Evolutionary conservation across 352 stramenopile species (phyloP).

Genomic region (Albugo candida): DNA sequence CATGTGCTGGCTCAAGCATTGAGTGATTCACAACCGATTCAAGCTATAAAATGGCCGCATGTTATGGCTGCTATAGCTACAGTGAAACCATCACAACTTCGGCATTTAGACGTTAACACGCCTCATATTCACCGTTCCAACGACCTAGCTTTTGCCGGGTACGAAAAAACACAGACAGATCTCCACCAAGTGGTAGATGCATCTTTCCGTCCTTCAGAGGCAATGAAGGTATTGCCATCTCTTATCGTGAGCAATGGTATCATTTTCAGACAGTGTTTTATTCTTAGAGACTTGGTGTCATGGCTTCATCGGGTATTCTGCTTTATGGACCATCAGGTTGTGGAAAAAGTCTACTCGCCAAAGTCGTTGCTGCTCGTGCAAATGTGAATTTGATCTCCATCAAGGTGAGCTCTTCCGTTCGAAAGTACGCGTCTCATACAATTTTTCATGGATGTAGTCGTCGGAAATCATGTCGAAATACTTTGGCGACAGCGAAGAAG

Average conservation of each 20-base stretch:
- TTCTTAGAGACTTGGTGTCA: conserved; percentile 32
- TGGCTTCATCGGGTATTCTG: conserved; percentile 48
- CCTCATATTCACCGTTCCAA: conserved; percentile 10
- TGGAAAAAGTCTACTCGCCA: conserved; percentile 66
- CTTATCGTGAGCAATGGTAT: neutral
- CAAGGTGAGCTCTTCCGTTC: conserved; percentile 21
- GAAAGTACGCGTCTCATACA: neutral
- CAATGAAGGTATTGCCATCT: conserved; percentile 32
- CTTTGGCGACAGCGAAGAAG: conserved; percentile 71
- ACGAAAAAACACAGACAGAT: conserved; percentile 28
- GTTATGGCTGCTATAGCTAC: conserved; percentile 28
- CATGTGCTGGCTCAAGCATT: conserved; percentile 26
- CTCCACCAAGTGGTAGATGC: conserved; percentile 43
- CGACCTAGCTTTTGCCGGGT: conserved; percentile 34
- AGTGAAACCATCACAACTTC: conserved; percentile 52
- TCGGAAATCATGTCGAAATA: conserved; percentile 75
- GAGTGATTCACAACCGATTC: neutral
- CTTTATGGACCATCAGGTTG: conserved; percentile 62
- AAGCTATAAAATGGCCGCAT: conserved; percentile 14
- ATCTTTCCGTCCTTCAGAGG: conserved; percentile 37
- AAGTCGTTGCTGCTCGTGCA: conserved; percentile 30
- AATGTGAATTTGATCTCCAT: conserved; percentile 65
- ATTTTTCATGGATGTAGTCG: conserved; percentile 17
- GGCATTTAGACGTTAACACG: conserved; percentile 47
- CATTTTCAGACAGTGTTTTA: too few species aligned